A percentile compares a stretch with the other conserved stretches of the same genome.
phyloP scores from a whole-genome alignment of 768 basidiomycete genomes.

The Daedalea quercina region DNA sequence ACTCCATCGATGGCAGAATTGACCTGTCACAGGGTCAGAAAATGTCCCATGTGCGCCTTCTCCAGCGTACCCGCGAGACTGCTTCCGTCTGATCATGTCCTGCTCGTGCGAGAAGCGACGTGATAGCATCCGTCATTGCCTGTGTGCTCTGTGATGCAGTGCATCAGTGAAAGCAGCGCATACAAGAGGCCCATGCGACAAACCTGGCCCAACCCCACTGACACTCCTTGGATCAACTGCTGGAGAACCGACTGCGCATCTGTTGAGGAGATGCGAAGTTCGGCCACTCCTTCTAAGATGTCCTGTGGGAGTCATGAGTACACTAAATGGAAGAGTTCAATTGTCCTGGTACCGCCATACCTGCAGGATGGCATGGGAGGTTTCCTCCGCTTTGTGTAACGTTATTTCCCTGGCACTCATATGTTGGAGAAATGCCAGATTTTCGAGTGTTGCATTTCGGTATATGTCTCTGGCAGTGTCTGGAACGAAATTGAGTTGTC shows the following conservation, averaged over 20 bases:
- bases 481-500: conserved; percentile 17
- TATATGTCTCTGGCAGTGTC: conserved; percentile 64
- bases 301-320: conserved; percentile 1
- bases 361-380: conserved; percentile 20
- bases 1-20: neutral
- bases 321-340: neutral
- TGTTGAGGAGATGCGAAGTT: conserved; percentile 7
- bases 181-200: neutral
- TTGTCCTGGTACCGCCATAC: conserved; percentile 5
- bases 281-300: conserved; percentile 2
- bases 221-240: neutral
- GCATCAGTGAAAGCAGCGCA: neutral
- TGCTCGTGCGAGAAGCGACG: neutral
- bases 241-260: neutral
- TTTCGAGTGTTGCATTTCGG: conserved; percentile 56
- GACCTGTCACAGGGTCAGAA: neutral
- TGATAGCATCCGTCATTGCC: neutral
- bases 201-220: conserved; percentile 4
- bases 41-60: neutral
- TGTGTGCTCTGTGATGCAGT: neutral
- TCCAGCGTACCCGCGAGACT: neutral
- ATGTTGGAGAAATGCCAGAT: conserved; percentile 40
- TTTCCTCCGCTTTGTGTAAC: conserved; percentile 20
- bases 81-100: neutral
- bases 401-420: conserved; percentile 39